Percentiles rank a stretch among this genome's conserved stretches.
Evolutionary conservation across 2,329 filamentous ascomycete species (phyloP).

Genomic region (Elsinoe necatrix): DNA sequence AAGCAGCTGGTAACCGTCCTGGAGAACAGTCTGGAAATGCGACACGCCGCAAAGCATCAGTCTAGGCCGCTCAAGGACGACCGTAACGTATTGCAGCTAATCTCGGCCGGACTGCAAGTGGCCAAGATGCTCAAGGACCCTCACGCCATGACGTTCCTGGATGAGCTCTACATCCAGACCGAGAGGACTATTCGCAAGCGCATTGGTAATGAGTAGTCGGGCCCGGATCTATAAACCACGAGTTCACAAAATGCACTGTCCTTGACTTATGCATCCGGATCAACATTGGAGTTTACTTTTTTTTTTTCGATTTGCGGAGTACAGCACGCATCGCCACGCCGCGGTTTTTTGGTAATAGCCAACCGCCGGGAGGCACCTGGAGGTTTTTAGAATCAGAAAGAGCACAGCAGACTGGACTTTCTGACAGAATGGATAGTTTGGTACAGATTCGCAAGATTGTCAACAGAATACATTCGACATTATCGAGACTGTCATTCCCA

Average conservation of each 20-base stretch:
- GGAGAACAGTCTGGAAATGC: constrained; percentile 82
- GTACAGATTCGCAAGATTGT: constrained; percentile 5
- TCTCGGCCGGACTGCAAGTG: constrained; percentile 79
- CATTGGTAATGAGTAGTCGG: constrained; percentile 5
- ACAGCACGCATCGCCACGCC: constrained; percentile 6
- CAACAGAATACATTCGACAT: constrained; percentile 2
- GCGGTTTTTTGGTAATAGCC: constrained; percentile 6
- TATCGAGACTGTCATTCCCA: not conserved
- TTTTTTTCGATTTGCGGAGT: not conserved
- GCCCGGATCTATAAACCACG: not conserved
- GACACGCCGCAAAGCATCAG: constrained; percentile 76
- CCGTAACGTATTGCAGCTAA: constrained; percentile 77
- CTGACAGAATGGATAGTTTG: not conserved
- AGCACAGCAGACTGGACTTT: not conserved
- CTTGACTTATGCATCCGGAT: not conserved
- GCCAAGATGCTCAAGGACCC: constrained; percentile 81
- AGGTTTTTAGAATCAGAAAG: not conserved
- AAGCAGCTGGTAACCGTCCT: constrained; percentile 83
- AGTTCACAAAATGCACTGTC: not conserved
- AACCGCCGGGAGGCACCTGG: not conserved
- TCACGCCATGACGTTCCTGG: constrained; percentile 71
- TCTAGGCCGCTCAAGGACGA: constrained; percentile 79
- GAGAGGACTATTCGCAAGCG: constrained; percentile 37
- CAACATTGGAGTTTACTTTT: constrained; percentile 2
- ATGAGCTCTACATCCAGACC: constrained; percentile 72